Percentiles rank a stretch among this genome's conserved stretches.
phyloP scores from a whole-genome alignment of 2,329 filamentous ascomycete genomes.

The Fusarium compactum region DNA sequence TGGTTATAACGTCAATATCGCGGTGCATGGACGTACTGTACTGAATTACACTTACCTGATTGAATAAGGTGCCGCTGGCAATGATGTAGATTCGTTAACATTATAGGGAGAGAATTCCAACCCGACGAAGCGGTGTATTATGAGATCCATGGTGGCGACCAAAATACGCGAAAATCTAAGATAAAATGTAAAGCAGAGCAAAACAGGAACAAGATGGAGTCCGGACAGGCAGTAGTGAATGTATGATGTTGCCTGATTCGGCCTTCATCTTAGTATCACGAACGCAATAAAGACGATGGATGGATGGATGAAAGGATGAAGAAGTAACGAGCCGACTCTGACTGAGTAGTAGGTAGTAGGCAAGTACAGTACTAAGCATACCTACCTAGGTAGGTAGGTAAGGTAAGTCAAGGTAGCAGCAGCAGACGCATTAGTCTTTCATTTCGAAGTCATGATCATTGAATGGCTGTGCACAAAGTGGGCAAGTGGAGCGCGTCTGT shows the following conservation, averaged over 20 bases:
- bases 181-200: background rate
- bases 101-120: constrained; percentile 49
- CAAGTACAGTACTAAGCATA: background rate
- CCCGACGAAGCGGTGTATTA: constrained; percentile 49
- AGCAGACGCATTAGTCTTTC: constrained; percentile 1
- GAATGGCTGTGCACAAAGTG: constrained; percentile 24
- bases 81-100: constrained; percentile 32
- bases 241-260: background rate
- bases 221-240: background rate
- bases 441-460: constrained; percentile 37
- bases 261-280: constrained; percentile 8
- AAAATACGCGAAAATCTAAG: constrained; percentile 24
- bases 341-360: background rate
- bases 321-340: background rate
- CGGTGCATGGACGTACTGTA: background rate
- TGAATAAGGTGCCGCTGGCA: constrained; percentile 15
- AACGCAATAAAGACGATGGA: constrained; percentile 1
- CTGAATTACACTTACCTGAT: constrained; percentile 35
- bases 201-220: background rate
- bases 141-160: constrained; percentile 48
- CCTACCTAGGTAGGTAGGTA: background rate
- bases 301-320: constrained; percentile 15
- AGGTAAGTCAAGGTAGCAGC: background rate
- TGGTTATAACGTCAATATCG: constrained; percentile 21
- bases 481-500: constrained; percentile 13